Evolutionary conservation across 2,329 filamentous ascomycete genomes (phyloP), one percentile per base, ranked within the genome.

Genomic region (Podosphaera fusca): DNA sequence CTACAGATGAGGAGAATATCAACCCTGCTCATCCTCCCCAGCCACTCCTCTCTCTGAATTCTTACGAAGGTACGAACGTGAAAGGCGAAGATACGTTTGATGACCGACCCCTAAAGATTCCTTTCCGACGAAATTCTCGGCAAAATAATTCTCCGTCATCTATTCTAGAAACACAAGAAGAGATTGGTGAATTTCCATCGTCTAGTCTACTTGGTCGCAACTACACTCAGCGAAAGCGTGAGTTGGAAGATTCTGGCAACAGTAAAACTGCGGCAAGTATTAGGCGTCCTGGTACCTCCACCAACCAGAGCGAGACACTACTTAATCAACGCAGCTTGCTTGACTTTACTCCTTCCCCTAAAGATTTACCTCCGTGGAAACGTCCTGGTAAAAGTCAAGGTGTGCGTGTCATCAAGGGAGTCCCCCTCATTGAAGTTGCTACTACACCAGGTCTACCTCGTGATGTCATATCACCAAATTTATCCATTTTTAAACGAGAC

Each of bases 261-360:
- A 21, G 29, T n/a, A 42, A 45, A 45, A 21, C 29, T 9, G 31
- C 30, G 12, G 40, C 36, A 12, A 36, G 51, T 35, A 34, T 36
- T 7, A 54, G 34, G 35, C 63, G 61, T 5, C 61, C 59, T 60
- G 61, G 61, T 56, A 62, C 60, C 49, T 58, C 60, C 5, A 67
- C 35, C 29, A 45, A 47, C 6, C 4, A 12, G 30, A 50, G 3
- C 12, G 6, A 50, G 12, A 30, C 29, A 10, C 5, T 4, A 31
- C 51, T 36, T 4, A 58, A 59, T 30, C 63, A 61, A 0, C 80
- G 79, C 60, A 83, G 84, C 1, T 73, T 88, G 4, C 69, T 88
- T 35, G 84, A 85, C 63, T 73, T 87, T 46, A 81, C 80, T 0
- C 79, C 80, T 0, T 72, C 74, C 54, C 84, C 82, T 64, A 73